A percentile compares a stretch with the other conserved stretches of the same genome.
These are phyloP conservation scores for Cudoniella acicularis DNA, from an alignment of 495 filamentous ascomycete genomes.

Conservation along the genomic window DNA sequence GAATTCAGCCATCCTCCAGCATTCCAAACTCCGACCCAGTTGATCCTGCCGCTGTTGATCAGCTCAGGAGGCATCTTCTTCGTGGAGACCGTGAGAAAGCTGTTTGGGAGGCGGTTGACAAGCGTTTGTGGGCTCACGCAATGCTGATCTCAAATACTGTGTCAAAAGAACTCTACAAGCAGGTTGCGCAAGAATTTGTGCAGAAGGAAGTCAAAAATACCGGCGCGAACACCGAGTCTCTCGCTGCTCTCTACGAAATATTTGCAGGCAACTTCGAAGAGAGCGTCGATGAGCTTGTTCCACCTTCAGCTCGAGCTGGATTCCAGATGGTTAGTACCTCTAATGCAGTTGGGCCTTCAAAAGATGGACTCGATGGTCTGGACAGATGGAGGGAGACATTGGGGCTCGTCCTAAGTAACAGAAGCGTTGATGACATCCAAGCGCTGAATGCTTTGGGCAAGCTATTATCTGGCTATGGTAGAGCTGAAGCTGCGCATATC, in stretches of 20 bases:
- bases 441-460: slow-evolving; percentile 78
- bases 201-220: slow-evolving; percentile 82
- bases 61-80: slow-evolving; percentile 66
- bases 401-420: slow-evolving; percentile 78
- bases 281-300: slow-evolving; percentile 94
- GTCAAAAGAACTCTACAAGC: slow-evolving; percentile 66
- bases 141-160: slow-evolving; percentile 87
- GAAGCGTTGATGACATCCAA: slow-evolving; percentile 71
- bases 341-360: slow-evolving; percentile 54
- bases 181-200: slow-evolving; percentile 91
- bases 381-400: slow-evolving; percentile 93
- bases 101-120: slow-evolving; percentile 91
- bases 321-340: slow-evolving; percentile 81
- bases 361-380: slow-evolving; percentile 76
- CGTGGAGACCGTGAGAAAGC: slow-evolving; percentile 85
- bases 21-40: slow-evolving; percentile 52
- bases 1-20: slow-evolving; percentile 18
- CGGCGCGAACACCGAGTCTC: slow-evolving; percentile 71
- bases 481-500: slow-evolving; percentile 86
- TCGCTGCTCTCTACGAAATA: slow-evolving; percentile 87
- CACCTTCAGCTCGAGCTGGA: slow-evolving; percentile 84
- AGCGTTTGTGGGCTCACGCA: slow-evolving; percentile 92
- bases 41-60: slow-evolving; percentile 61
- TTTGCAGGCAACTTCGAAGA: slow-evolving; percentile 93
- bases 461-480: slow-evolving; percentile 80